Percentiles rank a stretch among this genome's conserved stretches.
These are phyloP conservation scores for Trebouxia sp. DNA, from an alignment of 139 green algal genomes.

Conservation along the genomic window DNA sequence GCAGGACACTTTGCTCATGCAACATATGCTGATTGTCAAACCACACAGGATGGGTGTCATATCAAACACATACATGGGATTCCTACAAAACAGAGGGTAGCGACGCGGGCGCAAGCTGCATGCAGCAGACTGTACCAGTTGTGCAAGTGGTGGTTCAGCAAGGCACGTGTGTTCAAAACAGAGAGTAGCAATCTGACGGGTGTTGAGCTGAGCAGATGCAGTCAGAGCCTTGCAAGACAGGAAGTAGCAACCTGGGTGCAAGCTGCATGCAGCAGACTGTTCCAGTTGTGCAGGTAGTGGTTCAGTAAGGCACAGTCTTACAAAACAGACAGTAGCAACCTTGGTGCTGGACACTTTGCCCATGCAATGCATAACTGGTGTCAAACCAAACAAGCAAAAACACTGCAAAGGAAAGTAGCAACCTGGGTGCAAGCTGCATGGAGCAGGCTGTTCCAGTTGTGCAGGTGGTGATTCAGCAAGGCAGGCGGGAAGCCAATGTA, in stretches of 20 bases:
- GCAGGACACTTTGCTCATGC: background rate
- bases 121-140: no score
- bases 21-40: background rate
- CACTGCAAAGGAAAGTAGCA: no score
- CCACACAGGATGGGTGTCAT: no score
- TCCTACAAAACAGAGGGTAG: no score
- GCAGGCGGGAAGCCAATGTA: background rate
- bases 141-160: background rate
- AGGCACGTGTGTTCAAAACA: background rate
- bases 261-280: no score
- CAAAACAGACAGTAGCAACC: background rate
- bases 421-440: background rate
- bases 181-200: background rate
- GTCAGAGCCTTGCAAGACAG: background rate
- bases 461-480: background rate
- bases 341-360: background rate
- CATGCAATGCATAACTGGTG: background rate
- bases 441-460: background rate
- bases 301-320: background rate
- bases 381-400: background rate
- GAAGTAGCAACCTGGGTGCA: no score
- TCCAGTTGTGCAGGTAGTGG: no score
- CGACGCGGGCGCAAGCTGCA: no score
- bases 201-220: no score
- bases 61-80: no score